Evolutionary conservation across 2,329 filamentous ascomycete genomes (phyloP).

Genomic region (Pyricularia grisea): DNA sequence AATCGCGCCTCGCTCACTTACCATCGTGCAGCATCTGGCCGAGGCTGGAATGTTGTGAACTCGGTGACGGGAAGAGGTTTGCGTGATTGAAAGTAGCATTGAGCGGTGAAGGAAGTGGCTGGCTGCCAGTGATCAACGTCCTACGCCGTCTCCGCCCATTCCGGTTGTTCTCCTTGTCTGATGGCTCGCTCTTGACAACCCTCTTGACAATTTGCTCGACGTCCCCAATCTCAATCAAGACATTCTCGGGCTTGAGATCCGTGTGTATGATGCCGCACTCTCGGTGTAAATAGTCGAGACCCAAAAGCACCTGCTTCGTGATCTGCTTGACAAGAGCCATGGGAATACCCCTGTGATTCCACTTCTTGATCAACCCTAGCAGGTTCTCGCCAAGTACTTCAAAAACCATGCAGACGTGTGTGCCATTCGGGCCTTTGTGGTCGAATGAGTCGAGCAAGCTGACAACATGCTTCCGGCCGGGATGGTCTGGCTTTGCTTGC

Average conservation of each 20-base stretch:
- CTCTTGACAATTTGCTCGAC: conserved; percentile 98
- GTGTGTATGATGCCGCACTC: conserved; percentile 99
- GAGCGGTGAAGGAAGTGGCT: conserved; percentile 88
- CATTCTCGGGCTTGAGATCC: conserved; percentile 94
- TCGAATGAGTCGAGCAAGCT: conserved; percentile 95
- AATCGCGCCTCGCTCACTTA: conserved; percentile 27
- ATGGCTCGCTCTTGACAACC: conserved; percentile 73
- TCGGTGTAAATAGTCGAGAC: conserved; percentile 90
- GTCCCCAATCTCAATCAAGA: conserved; percentile 96
- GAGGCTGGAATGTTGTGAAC: conserved; percentile 59
- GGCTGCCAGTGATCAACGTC: conserved; percentile 93
- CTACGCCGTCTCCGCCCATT: conserved; percentile 84
- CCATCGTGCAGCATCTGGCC: conserved; percentile 78
- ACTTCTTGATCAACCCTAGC: conserved; percentile 90
- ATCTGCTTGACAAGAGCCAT: conserved; percentile 98
- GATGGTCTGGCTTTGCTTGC: conserved; percentile 87
- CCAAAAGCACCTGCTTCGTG: conserved; percentile 92
- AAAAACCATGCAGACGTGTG: conserved; percentile 98
- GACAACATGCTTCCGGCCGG: conserved; percentile 89
- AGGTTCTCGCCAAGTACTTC: conserved; percentile 95
- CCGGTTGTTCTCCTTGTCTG: conserved; percentile 77
- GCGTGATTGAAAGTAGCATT: conserved; percentile 81
- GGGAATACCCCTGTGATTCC: conserved; percentile 95
- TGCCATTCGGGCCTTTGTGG: conserved; percentile 92
- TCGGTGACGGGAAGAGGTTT: conserved; percentile 57